Conservation (phyloP, 257 asterid species). For the Solanum paucissectum region DNA sequence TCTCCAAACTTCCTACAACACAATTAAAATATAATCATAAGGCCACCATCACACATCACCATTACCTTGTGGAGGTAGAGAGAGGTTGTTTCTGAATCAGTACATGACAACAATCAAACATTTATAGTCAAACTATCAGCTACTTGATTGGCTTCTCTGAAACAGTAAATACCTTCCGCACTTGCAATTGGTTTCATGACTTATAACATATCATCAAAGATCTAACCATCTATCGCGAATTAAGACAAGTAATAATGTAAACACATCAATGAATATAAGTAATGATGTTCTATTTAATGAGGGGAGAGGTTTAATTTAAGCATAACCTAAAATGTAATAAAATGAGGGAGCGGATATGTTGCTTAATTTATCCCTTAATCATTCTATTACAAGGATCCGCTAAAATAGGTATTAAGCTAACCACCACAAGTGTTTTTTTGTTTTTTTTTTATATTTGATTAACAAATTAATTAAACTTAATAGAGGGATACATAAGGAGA, state of each 20-base stretch:
- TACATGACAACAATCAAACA: neutral
- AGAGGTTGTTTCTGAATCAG: neutral
- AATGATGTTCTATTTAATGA: neutral
- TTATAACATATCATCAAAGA: neutral
- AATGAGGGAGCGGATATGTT: neutral
- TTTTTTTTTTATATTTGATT: neutral
- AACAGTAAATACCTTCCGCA: neutral
- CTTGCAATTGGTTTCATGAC: neutral
- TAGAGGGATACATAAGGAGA: neutral
- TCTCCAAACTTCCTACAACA: conserved; percentile 55
- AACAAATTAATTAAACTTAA: neutral
- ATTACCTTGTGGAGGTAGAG: neutral
- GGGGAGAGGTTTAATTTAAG: neutral
- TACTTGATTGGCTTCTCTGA: neutral
- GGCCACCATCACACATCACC: neutral
- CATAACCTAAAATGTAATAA: neutral
- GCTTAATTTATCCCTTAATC: neutral
- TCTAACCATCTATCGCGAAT: neutral
- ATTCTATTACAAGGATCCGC: neutral
- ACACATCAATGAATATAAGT: neutral
- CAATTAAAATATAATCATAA: neutral
- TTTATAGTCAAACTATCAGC: neutral
- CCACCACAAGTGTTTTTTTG: neutral
- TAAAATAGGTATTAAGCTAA: neutral
- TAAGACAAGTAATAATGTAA: neutral